Conservation (phyloP, 768 basidiomycete genomes). For the Boletus huronensis region DNA sequence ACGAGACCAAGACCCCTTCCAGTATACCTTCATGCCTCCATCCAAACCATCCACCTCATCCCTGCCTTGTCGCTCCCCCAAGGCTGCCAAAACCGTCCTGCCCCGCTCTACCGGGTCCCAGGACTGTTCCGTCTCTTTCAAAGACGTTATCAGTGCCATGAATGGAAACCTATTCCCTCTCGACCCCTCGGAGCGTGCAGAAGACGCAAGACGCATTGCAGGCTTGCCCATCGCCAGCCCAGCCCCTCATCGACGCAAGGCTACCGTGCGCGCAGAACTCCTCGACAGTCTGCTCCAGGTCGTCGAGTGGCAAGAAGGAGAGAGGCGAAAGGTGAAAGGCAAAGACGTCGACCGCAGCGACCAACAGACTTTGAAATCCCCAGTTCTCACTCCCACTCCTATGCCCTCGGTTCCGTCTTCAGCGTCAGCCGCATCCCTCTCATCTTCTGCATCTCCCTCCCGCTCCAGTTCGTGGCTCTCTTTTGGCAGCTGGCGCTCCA, state of each 20-base stretch:
- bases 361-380: constrained; percentile 11
- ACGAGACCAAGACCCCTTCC: constrained; percentile 28
- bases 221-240: constrained; percentile 21
- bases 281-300: constrained; percentile 43
- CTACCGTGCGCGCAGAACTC: constrained; percentile 33
- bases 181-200: constrained; percentile 32
- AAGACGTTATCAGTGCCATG: constrained; percentile 56
- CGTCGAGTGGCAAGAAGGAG: constrained; percentile 41
- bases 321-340: constrained; percentile 38
- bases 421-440: constrained; percentile 19
- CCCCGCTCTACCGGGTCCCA: constrained; percentile 9
- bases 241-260: constrained; percentile 16
- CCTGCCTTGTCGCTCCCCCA: constrained; percentile 20
- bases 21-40: constrained; percentile 33
- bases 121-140: constrained; percentile 47
- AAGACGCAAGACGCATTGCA: constrained; percentile 30
- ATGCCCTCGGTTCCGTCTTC: constrained; percentile 21
- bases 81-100: constrained; percentile 5
- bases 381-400: constrained; percentile 14
- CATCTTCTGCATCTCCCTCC: constrained; percentile 31
- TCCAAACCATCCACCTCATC: constrained; percentile 19
- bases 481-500: constrained; percentile 40
- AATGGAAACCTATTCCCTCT: constrained; percentile 54
- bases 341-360: constrained; percentile 37
- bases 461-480: constrained; percentile 43